A percentile compares a stretch with the other conserved stretches of the same genome.
Evolutionary conservation across 768 basidiomycete genomes (phyloP).

Genomic region (Kwoniella europaea): DNA sequence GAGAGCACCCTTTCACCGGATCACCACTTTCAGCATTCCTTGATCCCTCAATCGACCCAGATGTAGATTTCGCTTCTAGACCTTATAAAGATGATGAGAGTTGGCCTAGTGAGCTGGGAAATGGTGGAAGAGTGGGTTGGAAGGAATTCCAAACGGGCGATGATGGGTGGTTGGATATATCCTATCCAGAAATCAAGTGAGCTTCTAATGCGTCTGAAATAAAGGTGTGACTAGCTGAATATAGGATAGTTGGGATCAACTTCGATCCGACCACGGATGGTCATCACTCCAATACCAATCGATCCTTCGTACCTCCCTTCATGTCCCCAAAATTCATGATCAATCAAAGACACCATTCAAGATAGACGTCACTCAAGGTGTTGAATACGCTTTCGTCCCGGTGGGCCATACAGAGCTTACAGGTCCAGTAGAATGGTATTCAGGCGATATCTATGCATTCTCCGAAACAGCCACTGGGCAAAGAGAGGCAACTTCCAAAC

Average conservation of each 20-base stretch:
- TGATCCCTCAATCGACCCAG: conserved; percentile 25
- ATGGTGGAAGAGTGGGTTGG: conserved; percentile 45
- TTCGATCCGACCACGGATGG: conserved; percentile 83
- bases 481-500: conserved; percentile 58
- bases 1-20: conserved; percentile 46
- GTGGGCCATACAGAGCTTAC: conserved; percentile 30
- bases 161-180: conserved; percentile 41
- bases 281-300: conserved; percentile 80
- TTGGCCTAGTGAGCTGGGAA: conserved; percentile 44
- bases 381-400: conserved; percentile 75
- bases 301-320: conserved; percentile 70
- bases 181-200: conserved; percentile 43
- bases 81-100: conserved; percentile 27
- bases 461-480: conserved; percentile 51
- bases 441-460: conserved; percentile 84
- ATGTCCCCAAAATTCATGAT: conserved; percentile 62
- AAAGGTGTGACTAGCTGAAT: not conserved
- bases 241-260: conserved; percentile 67
- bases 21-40: conserved; percentile 41
- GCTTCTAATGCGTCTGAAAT: not conserved
- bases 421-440: conserved; percentile 67
- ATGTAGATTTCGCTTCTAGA: conserved; percentile 40
- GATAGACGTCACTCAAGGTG: conserved; percentile 71
- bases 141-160: conserved; percentile 26
- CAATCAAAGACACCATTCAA: conserved; percentile 63